These are phyloP conservation scores for Kodamaea fukazawae DNA, from an alignment of 805 yeast genomes.

Conservation along the genomic window DNA sequence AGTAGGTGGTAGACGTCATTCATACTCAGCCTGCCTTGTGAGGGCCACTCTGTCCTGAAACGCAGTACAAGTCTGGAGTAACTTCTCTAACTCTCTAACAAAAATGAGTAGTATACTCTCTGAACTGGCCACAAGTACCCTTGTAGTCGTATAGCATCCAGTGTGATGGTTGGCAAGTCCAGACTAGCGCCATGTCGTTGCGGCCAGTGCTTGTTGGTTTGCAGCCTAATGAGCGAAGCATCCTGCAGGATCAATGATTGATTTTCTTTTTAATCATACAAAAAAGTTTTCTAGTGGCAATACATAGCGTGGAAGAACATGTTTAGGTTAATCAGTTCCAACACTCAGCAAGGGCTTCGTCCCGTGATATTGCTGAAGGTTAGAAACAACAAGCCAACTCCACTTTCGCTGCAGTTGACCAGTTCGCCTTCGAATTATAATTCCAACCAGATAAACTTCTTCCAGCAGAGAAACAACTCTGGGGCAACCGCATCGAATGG, in stretches of 20 bases:
- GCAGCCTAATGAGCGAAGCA: not conserved
- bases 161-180: too few relatives aligned
- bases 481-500: constrained; percentile 1
- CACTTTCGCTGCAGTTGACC: constrained; percentile 6
- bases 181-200: too few relatives aligned
- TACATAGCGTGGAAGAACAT: constrained; percentile 13
- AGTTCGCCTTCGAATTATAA: constrained; percentile 1
- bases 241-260: constrained; percentile 4
- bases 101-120: too few relatives aligned
- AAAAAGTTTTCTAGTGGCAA: constrained; percentile 3
- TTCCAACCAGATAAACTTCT: constrained; percentile 4
- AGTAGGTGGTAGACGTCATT: too few relatives aligned
- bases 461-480: constrained; percentile 8
- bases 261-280: constrained; percentile 1
- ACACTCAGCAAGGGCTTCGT: constrained; percentile 34
- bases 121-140: too few relatives aligned
- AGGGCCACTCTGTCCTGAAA: too few relatives aligned
- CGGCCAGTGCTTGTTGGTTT: too few relatives aligned
- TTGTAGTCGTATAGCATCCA: too few relatives aligned
- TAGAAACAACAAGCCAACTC: constrained; percentile 22
- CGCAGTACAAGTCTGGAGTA: too few relatives aligned
- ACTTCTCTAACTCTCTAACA: too few relatives aligned
- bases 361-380: constrained; percentile 40
- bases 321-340: constrained; percentile 40
- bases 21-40: too few relatives aligned